A percentile compares a stretch with the other conserved stretches of the same genome.
Conservation (phyloP, 202 grass and related monocot genomes). For the Schoenoplectus tabernaemontani region DNA sequence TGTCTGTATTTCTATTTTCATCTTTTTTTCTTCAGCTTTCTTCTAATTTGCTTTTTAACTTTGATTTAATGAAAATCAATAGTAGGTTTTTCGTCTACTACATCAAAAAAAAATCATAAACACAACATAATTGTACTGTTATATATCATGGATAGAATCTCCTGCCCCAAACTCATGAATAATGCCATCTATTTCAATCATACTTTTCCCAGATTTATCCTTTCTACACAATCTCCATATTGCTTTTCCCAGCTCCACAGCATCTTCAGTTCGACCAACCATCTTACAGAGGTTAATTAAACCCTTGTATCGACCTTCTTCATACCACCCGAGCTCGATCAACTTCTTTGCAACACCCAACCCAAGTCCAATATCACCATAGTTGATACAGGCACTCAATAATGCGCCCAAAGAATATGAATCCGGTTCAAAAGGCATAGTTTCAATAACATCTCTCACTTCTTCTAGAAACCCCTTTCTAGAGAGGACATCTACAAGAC, state of each 20-base stretch:
- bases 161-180: conserved; percentile 17
- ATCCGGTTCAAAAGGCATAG: conserved; percentile 49
- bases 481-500: conserved; percentile 67
- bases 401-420: conserved; percentile 53
- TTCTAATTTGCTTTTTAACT: no score
- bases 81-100: no score
- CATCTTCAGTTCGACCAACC: conserved; percentile 46
- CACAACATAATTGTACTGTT: background rate
- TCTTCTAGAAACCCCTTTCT: conserved; percentile 48
- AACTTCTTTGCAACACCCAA: conserved; percentile 68
- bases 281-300: conserved; percentile 66
- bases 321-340: conserved; percentile 56
- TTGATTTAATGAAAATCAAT: no score
- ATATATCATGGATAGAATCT: conserved; percentile 1
- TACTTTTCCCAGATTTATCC: conserved; percentile 51
- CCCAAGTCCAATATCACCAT: conserved; percentile 39
- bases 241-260: conserved; percentile 35
- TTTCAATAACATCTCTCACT: conserved; percentile 35
- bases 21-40: no score
- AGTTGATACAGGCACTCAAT: conserved; percentile 42
- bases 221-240: conserved; percentile 51
- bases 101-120: background rate
- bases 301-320: conserved; percentile 55
- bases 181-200: conserved; percentile 31
- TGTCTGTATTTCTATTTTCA: no score